Base-by-base conservation (phyloP, 2,329 filamentous ascomycete species). In the Diplodia corticola region DNA sequence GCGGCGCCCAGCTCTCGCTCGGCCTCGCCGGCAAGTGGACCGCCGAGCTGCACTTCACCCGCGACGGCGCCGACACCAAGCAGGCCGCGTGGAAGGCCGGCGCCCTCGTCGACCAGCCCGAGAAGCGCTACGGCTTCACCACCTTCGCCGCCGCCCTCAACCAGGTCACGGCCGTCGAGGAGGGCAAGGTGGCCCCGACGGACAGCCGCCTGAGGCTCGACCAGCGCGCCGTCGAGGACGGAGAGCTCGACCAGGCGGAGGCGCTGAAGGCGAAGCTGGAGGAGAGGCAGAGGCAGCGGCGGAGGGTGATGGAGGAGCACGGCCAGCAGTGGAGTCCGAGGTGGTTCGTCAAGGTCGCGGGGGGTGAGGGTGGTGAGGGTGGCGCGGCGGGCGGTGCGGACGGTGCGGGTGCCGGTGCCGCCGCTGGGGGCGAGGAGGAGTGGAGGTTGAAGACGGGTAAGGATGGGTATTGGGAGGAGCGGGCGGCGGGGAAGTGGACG, bases 401-500 rank as follows among this genome's bases (percentile, higher is more conserved):
- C 5, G 70, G 71, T 7, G 73, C 61, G 0, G 73, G 5, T 3
- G 40, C 17, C 40, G 78, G 73, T 0, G 76, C 73, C 4, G 73
- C 70, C 68, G 70, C 13, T 9, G 79, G 75, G 0, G 76, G 73
- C 9, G 80, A 83, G 68, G 82, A 83, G 70, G 75, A 82, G n/a
- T 84, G 82, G 82, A 72, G 88, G 72, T 78, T 97, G 69, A 95
- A 89, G 80, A 82, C 83, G 2, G 92, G 93, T 22, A 93, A 90
- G 78, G 92, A 96, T 20, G 89, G 92, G 9, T 99, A 99, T 79
- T 99, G 95, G 95, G 93, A 97, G 75, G 89, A 92, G 79, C 86
- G 94, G 68, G 84, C 83, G 2, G 86, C 81, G 69, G 89, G 89
- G 1, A 82, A 82, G 65, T 97, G 91, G 92, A 78, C 78, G 9